These are phyloP conservation scores for Cladophialophora yegresii DNA, from an alignment of 2,329 filamentous ascomycete genomes.

Conservation along the genomic window DNA sequence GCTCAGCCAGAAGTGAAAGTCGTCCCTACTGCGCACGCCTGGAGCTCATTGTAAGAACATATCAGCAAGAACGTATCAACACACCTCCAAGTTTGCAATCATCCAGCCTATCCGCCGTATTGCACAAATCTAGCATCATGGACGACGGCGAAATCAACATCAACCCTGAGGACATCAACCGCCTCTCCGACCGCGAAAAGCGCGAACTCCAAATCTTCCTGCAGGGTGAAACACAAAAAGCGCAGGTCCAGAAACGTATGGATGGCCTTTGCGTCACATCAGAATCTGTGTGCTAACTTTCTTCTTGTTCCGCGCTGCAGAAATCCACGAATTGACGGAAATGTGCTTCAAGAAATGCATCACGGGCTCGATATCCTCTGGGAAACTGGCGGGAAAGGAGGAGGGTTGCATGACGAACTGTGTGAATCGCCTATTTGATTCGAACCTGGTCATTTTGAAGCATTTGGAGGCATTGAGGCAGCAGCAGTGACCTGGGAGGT, in stretches of 20 bases:
- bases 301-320: conserved; percentile 41
- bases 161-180: conserved; percentile 31
- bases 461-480: conserved; percentile 69
- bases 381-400: conserved; percentile 74
- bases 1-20: background rate
- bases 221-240: conserved; percentile 79
- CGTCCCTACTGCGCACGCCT: background rate
- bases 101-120: background rate
- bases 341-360: conserved; percentile 96
- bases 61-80: background rate
- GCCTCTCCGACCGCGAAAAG: conserved; percentile 78
- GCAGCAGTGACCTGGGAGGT: conserved; percentile 40
- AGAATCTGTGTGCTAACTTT: background rate
- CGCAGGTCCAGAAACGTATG: conserved; percentile 57
- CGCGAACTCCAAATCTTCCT: conserved; percentile 85
- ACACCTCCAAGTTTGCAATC: background rate
- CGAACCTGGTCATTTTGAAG: conserved; percentile 80
- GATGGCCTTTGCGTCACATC: conserved; percentile 15
- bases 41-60: background rate
- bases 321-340: conserved; percentile 68
- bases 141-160: conserved; percentile 34
- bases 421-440: conserved; percentile 89
- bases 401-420: conserved; percentile 87
- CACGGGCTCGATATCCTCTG: conserved; percentile 68
- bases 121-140: conserved; percentile 13